Conservation (phyloP, 2,329 filamentous ascomycete genomes). For the Emericellopsis cladophorae region DNA sequence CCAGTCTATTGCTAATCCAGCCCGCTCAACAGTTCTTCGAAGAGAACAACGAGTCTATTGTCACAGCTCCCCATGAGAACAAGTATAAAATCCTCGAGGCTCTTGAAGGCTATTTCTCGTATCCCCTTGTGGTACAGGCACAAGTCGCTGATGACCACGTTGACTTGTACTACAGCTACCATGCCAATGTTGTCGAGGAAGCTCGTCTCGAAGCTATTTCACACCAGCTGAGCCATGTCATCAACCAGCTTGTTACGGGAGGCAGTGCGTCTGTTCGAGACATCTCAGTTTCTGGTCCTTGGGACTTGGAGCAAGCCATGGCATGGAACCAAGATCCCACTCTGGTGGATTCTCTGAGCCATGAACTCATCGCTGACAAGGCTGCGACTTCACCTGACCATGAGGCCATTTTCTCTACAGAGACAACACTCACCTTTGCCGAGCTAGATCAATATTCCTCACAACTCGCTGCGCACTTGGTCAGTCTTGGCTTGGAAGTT, state of each 20-base stretch:
- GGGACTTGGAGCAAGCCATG: conserved; percentile 1
- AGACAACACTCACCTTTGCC: conserved; percentile 9
- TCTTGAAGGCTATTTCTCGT: conserved; percentile 8
- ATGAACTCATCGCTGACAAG: conserved; percentile 28
- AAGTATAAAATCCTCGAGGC: conserved; percentile 11
- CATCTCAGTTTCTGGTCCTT: background rate
- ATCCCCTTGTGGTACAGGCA: conserved; percentile 4
- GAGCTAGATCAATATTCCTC: conserved; percentile 10
- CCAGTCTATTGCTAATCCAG: background rate
- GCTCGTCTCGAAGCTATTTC: conserved; percentile 5
- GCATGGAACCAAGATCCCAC: background rate
- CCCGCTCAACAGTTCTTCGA: background rate
- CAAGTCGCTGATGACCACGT: conserved; percentile 1
- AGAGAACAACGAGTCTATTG: background rate
- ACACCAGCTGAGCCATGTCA: conserved; percentile 5
- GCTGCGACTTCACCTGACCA: conserved; percentile 1
- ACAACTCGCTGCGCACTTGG: conserved; percentile 6
- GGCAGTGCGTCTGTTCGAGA: background rate
- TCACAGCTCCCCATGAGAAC: background rate
- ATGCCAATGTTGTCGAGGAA: conserved; percentile 2
- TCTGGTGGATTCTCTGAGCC: conserved; percentile 8
- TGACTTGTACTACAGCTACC: conserved; percentile 1
- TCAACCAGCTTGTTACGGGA: conserved; percentile 5
- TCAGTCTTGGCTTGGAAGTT: background rate
- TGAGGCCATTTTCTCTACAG: conserved; percentile 10